Base-by-base conservation (phyloP, 768 basidiomycete genomes). In the Trametes gibbosa region DNA sequence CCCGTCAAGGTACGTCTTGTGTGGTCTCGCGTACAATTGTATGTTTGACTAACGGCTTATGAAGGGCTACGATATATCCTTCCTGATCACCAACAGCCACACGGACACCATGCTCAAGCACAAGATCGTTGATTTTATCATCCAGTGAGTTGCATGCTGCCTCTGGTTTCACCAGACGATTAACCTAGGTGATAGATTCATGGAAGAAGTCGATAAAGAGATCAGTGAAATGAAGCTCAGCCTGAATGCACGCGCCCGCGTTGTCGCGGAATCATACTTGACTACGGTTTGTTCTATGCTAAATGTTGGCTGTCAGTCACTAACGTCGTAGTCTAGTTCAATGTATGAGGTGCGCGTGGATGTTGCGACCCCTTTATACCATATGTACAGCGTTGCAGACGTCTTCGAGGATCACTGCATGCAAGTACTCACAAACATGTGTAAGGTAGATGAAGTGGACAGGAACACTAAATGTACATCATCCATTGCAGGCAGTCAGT, bases 171-270 rank as follows among this genome's bases (percentile, higher is more conserved):
- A 21, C 16, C 2, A n/a, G n/a, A 2, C 13, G 10, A 16, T 61
- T 17, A 61, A 21, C 0, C 25, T 8, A 37, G 21, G 24, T 19
- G 39, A 14, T 63, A 95, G 92, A 70, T 95, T 98, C 72, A 98
- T 98, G 95, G 95, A 98, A 69, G 97, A 98, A 68, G 97, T 99
- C 1, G 97, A 99, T 75, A 95, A 92, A 74, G 97, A 99, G 75
- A 98, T 99, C 70, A 97, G 94, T 60, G 97, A 98, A 75, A 98
- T 98, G 92, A 98, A 98, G 72, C 85, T 99, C 14, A 93, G 89
- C 67, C 79, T 98, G 62, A 99, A 98, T 69, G 94, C 95, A 19
- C 84, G 97, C 55, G 95, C 96, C 0, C 91, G 97, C 72, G 98
- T 90, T 55, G 96, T 98, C 25, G 97, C 97, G 39, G 97, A 98